phyloP scores from a whole-genome alignment of 345 rosid genomes.

The Arabis alpina region DNA sequence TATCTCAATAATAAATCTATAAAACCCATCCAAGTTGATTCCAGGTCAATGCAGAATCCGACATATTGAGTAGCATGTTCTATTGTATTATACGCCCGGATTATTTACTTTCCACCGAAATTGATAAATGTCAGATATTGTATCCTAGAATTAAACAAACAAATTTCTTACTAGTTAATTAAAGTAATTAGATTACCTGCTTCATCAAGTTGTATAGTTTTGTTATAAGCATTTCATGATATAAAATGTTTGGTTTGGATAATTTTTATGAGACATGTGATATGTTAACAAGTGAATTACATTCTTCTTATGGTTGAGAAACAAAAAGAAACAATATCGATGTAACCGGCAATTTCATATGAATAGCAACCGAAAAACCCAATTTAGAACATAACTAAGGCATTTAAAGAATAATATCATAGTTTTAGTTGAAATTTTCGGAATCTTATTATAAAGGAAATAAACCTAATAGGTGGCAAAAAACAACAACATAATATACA shows the following conservation, averaged over 20 bases:
- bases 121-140: neutral
- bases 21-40: constrained; percentile 27
- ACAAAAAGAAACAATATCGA: neutral
- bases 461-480: constrained; percentile 29
- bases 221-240: neutral
- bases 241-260: neutral
- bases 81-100: neutral
- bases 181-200: neutral
- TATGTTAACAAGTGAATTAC: neutral
- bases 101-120: neutral
- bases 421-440: constrained; percentile 6
- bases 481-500: too few species aligned
- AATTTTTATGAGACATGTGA: neutral
- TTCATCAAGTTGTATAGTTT: neutral
- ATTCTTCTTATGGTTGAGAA: neutral
- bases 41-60: constrained; percentile 37
- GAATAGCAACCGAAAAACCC: neutral
- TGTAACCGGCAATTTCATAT: neutral
- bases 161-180: neutral
- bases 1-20: constrained; percentile 7
- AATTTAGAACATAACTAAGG: constrained; percentile 1
- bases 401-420: neutral
- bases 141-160: neutral
- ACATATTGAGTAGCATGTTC: constrained; percentile 39
- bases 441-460: neutral